Base-by-base conservation (phyloP, 129 eudicot species). In the Pittosporum tobira region DNA sequence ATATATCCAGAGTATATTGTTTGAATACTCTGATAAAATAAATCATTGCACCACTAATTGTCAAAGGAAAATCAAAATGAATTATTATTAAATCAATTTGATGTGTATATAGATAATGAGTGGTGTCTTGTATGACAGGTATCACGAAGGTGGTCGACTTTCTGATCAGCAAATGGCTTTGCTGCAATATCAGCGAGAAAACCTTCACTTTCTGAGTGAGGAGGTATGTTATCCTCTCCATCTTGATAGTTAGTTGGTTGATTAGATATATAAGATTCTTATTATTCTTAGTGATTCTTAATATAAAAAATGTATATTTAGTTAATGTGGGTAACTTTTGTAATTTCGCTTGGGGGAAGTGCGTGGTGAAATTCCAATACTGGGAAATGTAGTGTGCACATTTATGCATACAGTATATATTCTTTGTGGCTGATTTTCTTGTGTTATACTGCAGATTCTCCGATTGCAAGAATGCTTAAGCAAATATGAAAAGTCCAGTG, bases 121-220 rank as follows among this genome's bases (percentile, higher is more conserved):
- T 31, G n/a, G n/a, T 48, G 13, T 54, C n/a, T n/a, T n/a, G n/a
- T 51, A 60, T 70, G 36, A 47, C 69, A 93, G 99, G 80, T 93
- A 84, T 68, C 75, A 93, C 50, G 99, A 93, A 72, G 89, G 95
- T 48, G 85, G 94, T 27, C 81, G 96, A 46, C 88, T 93, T 7
- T 84, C 99, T 61, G 99, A 93, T 79, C 99, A 93, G 77, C 99
- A 87, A 69, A 93, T 93, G 96, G 99, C 96, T 53, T 67, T 93
- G 67, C 58, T 93, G 74, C 99, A 93, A 53, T 87, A 93, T 73
- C 99, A 93, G 74, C 81, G 96, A 48, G 96, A 87, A 67, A 93
- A 93, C 72, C 81, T 93, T 67, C 93, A 93, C 77, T 93, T 93
- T 75, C 75, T 93, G 15, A 84, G 99, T 61, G 99, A 93, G 73